Base-by-base conservation (phyloP, 768 basidiomycete genomes). In the Phanerochaete sordida region DNA sequence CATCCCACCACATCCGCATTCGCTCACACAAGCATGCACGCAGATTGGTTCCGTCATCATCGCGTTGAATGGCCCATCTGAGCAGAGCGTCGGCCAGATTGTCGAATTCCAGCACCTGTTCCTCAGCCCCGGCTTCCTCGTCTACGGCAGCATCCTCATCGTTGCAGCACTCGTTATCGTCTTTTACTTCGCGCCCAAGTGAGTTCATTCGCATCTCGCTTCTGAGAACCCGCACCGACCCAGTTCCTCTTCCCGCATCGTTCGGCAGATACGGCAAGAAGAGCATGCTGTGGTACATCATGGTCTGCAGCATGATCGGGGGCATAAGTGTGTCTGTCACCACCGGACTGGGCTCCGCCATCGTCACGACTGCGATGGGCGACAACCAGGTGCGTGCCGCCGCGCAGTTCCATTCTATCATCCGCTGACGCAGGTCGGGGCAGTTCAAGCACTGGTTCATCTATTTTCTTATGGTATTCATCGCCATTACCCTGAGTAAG, bases 241-340 rank as follows among this genome's bases (percentile, higher is more conserved):
- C 24, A 31, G 35, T 45, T 44, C 43, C 33, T 26, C 53, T 63
- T 24, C 19, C 50, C 58, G 12, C 59, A 64, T 37, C 19, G 19
- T 24, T 44, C 23, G 27, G 60, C 51, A 85, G 88, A 69, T 92
- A 90, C 70, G 95, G 96, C 52, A 93, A 89, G 75, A 85, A 86
- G 75, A 91, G 85, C 69, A 97, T 98, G 96, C 73, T 98, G 55
- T 93, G 91, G 91, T 93, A 96, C 73, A 95, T 98, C 64, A 78
- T 82, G 44, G 91, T 99, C 47, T 99, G 97, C 74, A 93, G 90
- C 63, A 87, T 98, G 82, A 98, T 99, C 69, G 97, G 97, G 19
- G 97, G 97, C 0, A 88, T 96, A 50, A 91, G 89, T 59, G 93
- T 96, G 64, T 93, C 90, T 66, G 95, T 96, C 57, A 96, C 95